These are phyloP conservation scores for Suillus placidus DNA, from an alignment of 768 basidiomycete species.

Conservation along the genomic window DNA sequence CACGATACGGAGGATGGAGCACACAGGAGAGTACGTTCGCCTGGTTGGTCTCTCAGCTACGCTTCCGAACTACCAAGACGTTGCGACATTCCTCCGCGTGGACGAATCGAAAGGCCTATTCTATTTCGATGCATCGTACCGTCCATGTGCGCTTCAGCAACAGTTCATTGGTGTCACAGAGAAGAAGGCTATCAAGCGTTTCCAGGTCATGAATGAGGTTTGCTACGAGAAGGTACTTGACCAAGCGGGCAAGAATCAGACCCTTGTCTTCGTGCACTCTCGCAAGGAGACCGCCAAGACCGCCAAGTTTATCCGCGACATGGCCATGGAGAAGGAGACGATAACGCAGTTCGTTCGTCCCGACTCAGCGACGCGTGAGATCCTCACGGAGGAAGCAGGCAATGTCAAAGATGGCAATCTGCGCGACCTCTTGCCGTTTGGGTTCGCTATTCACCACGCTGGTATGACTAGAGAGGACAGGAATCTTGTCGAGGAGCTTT, in stretches of 20 bases:
- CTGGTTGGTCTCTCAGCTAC: constrained; percentile 96
- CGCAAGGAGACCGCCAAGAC: constrained; percentile 99
- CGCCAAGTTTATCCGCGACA: constrained; percentile 89
- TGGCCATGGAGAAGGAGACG: constrained; percentile 95
- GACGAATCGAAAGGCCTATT: constrained; percentile 91
- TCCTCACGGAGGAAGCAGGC: constrained; percentile 80
- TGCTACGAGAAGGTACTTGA: constrained; percentile 99
- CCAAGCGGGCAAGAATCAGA: constrained; percentile 88
- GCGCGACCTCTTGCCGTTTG: constrained; percentile 90
- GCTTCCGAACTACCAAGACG: constrained; percentile 97
- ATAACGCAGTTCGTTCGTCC: constrained; percentile 96
- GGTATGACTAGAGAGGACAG: constrained; percentile 95
- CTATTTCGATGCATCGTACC: constrained; percentile 93
- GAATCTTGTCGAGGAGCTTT: constrained; percentile 90
- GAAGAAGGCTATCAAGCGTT: constrained; percentile 98
- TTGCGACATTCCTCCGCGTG: constrained; percentile 95
- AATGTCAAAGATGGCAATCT: constrained; percentile 83
- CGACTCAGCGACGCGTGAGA: constrained; percentile 89
- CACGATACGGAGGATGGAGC: constrained; percentile 92
- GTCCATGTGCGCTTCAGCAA: constrained; percentile 94
- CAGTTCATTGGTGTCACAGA: constrained; percentile 98
- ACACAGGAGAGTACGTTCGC: constrained; percentile 90
- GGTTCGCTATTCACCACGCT: constrained; percentile 97
- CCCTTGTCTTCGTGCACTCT: constrained; percentile 96
- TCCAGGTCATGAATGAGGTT: constrained; percentile 98